Evolutionary conservation across 2,329 filamentous ascomycete genomes (phyloP).

Genomic region (Colletotrichum siamense): DNA sequence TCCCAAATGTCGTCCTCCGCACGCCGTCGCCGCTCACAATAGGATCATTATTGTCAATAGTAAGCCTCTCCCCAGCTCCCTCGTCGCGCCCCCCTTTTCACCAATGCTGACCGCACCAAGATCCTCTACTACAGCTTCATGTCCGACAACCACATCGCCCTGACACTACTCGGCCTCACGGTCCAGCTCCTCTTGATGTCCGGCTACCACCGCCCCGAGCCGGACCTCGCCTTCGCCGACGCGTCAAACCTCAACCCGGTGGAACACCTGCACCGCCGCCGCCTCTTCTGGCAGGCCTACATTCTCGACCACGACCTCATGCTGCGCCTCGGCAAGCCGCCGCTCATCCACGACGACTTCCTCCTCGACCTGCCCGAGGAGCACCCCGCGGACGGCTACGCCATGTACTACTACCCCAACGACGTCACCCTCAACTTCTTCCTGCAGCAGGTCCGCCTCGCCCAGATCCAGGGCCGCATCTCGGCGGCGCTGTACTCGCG

Average conservation of each 20-base stretch:
- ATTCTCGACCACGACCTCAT: conserved; percentile 11
- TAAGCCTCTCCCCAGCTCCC: background rate
- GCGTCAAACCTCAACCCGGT: background rate
- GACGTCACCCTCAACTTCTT: conserved; percentile 13
- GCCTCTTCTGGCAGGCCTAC: conserved; percentile 12
- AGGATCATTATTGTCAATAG: background rate
- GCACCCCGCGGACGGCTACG: conserved; percentile 8
- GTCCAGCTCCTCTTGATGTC: conserved; percentile 4
- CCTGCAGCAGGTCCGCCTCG: conserved; percentile 14
- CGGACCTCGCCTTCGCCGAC: background rate
- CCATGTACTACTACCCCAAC: conserved; percentile 14
- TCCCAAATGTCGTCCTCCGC: conserved; percentile 4
- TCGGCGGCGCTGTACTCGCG: background rate
- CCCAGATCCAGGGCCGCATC: conserved; percentile 11
- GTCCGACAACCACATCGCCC: conserved; percentile 6
- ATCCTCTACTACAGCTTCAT: conserved; percentile 8
- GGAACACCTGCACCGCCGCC: background rate
- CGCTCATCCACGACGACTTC: conserved; percentile 15
- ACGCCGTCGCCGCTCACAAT: conserved; percentile 3
- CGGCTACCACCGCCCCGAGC: conserved; percentile 1
- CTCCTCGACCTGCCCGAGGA: conserved; percentile 16
- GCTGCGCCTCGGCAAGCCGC: conserved; percentile 12
- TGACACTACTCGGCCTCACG: background rate
- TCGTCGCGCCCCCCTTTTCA: background rate
- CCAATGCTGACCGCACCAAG: background rate